Conservation (phyloP, 306 rosid species). For the Cucurbita argyrosperma region DNA sequence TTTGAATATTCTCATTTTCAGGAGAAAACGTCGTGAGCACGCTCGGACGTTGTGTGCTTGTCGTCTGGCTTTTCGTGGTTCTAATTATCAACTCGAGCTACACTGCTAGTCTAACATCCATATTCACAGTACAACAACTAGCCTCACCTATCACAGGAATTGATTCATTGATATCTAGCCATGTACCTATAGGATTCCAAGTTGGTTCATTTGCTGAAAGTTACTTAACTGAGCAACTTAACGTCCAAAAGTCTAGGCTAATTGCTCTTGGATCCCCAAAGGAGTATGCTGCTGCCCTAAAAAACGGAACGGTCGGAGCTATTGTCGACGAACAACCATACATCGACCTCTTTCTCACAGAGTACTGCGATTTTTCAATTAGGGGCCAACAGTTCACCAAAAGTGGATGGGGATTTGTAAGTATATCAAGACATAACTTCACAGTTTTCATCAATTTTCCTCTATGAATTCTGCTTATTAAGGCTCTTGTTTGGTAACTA, state of each 20-base stretch:
- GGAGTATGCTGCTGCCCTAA: conserved; percentile 30
- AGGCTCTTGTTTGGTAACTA: no score
- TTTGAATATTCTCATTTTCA: conserved; percentile 9
- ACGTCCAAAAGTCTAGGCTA: conserved; percentile 27
- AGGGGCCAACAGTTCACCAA: conserved; percentile 32
- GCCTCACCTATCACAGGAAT: conserved; percentile 36
- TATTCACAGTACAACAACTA: conserved; percentile 33
- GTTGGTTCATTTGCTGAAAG: conserved; percentile 35
- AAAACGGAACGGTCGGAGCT: conserved; percentile 29
- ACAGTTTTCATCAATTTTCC: background rate
- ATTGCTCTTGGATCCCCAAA: conserved; percentile 43
- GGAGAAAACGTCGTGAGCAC: conserved; percentile 36
- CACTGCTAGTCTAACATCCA: conserved; percentile 40
- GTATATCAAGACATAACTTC: conserved; percentile 2
- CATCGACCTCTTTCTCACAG: conserved; percentile 35
- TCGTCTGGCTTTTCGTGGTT: conserved; percentile 39
- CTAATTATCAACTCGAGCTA: conserved; percentile 40
- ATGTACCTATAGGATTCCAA: conserved; percentile 31
- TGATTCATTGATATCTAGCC: conserved; percentile 26
- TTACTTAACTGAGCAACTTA: conserved; percentile 26
- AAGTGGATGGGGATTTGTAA: conserved; percentile 51
- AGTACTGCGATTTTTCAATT: conserved; percentile 22
- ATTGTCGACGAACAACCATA: conserved; percentile 36
- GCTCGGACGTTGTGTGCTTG: conserved; percentile 22
- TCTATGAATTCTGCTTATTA: background rate